Evolutionary conservation across 495 filamentous ascomycete species (phyloP).

Genomic region (Penicillium coprophilum): DNA sequence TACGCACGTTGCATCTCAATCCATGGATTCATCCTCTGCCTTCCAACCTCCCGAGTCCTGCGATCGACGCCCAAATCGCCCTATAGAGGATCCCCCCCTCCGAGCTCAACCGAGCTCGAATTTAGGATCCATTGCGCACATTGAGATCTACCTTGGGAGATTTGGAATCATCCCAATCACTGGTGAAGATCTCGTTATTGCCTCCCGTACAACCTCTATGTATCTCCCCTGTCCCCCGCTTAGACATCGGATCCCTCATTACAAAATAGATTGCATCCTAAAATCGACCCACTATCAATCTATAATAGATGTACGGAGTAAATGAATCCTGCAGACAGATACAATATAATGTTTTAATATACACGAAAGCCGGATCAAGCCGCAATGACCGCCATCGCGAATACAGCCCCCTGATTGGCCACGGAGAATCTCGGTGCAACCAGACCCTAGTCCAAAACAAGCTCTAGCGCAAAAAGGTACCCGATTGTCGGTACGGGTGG

Average conservation of each 20-base stretch:
- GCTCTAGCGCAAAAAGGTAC: constrained; percentile 24
- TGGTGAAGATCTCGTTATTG: too few relatives aligned
- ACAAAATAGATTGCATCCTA: neutral
- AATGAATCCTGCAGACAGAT: neutral
- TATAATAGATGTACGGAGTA: too few relatives aligned
- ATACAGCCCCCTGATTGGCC: constrained; percentile 26
- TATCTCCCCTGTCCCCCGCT: neutral
- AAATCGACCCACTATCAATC: neutral
- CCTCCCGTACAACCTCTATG: neutral
- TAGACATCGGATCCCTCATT: neutral
- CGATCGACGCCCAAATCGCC: constrained; percentile 25
- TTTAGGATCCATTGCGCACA: constrained; percentile 3
- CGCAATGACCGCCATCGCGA: neutral
- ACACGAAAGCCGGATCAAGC: neutral
- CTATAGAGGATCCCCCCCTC: constrained; percentile 12
- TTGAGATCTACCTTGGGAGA: constrained; percentile 1
- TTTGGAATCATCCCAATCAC: neutral
- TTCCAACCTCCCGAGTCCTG: constrained; percentile 26
- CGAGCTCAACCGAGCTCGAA: constrained; percentile 17
- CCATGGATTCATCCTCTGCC: constrained; percentile 15
- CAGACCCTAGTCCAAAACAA: neutral
- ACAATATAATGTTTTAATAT: neutral
- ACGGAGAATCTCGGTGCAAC: constrained; percentile 41
- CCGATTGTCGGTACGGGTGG: constrained; percentile 28
- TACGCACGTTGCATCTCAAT: constrained; percentile 2